phyloP scores from a whole-genome alignment of 331 rosid species.

The Rhamnella rubrinervis region DNA sequence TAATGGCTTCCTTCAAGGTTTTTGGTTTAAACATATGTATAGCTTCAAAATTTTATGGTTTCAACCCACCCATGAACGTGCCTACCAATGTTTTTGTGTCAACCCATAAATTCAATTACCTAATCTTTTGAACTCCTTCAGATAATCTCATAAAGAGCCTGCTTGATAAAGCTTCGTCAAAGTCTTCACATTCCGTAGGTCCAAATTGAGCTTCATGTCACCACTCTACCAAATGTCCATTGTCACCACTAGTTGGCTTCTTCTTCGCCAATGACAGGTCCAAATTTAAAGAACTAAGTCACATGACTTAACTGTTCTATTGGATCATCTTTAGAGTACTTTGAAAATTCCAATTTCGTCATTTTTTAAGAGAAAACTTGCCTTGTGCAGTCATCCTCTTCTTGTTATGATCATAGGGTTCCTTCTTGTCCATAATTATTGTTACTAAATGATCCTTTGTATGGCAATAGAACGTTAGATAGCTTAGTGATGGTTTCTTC shows the following conservation, averaged over 20 bases:
- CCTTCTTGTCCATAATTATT: no score
- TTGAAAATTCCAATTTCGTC: no score
- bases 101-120: not conserved
- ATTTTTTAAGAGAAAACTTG: no score
- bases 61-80: not conserved
- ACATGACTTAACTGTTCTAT: no score
- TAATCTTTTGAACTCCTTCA: not conserved
- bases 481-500: not conserved
- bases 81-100: not conserved
- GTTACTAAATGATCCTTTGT: no score
- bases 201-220: not conserved
- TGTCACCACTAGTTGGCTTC: not conserved
- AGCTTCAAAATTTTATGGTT: not conserved
- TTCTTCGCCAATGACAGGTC: not conserved
- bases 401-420: no score
- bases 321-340: no score
- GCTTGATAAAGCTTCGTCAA: not conserved
- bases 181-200: not conserved
- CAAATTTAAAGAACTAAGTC: no score
- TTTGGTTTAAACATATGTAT: not conserved
- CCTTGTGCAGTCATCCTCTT: no score
- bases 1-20: not conserved
- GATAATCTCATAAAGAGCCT: not conserved
- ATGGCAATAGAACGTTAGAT: no score
- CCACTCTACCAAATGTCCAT: not conserved